Percentiles rank a stretch among this genome's conserved stretches.
These are phyloP conservation scores for Alternaria brassicicola DNA, from an alignment of 2,329 filamentous ascomycete genomes.

Conservation along the genomic window DNA sequence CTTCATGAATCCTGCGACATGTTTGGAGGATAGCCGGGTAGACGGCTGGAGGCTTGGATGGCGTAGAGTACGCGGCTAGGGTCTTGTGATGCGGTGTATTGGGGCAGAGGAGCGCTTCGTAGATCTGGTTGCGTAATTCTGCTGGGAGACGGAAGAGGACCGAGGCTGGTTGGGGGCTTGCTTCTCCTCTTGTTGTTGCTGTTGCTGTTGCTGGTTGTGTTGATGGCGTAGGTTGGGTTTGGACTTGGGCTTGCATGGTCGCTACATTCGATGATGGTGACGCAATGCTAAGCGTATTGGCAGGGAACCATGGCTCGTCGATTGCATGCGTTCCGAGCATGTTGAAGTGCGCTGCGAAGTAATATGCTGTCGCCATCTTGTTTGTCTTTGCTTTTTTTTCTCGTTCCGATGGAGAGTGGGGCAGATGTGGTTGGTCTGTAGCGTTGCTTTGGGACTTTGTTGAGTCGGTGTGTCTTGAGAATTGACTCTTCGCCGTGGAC, in stretches of 20 bases:
- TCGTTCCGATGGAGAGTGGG: not conserved
- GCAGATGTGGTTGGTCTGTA: too few species aligned
- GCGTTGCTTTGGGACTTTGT: not conserved
- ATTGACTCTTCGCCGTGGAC: not conserved
- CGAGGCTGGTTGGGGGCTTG: conserved; percentile 20
- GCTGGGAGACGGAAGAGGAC: conserved; percentile 58
- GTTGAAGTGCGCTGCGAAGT: conserved; percentile 30
- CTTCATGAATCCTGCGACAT: conserved; percentile 50
- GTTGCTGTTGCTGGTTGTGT: not conserved
- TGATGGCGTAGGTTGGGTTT: not conserved
- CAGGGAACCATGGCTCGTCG: not conserved
- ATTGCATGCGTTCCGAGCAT: conserved; percentile 7
- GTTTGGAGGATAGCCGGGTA: conserved; percentile 51
- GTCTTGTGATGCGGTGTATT: conserved; percentile 16
- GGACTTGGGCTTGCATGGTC: not conserved
- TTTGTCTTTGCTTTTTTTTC: not conserved
- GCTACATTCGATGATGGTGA: not conserved
- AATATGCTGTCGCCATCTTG: conserved; percentile 25
- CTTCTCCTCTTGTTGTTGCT: conserved; percentile 8
- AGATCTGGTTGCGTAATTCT: conserved; percentile 67
- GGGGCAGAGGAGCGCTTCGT: conserved; percentile 47
- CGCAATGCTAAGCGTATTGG: not conserved
- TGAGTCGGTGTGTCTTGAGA: not conserved
- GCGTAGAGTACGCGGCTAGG: conserved; percentile 11
- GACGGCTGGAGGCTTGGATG: conserved; percentile 27